Conservation (phyloP, 2,329 filamentous ascomycete species). For the Exophiala lecanii-corni region DNA sequence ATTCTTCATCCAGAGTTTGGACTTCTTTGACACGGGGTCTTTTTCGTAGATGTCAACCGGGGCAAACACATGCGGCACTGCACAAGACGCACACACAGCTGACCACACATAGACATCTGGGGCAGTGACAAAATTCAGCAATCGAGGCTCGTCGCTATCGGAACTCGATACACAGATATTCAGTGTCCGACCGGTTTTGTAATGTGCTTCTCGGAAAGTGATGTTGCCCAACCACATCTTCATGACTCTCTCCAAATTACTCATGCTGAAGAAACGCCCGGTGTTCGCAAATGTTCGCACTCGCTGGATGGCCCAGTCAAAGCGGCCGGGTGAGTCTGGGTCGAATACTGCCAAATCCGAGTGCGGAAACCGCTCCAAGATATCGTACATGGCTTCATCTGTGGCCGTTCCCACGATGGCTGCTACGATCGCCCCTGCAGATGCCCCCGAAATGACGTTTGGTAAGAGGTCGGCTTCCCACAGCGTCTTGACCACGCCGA, state of each 20-base stretch:
- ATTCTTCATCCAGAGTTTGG: constrained; percentile 73
- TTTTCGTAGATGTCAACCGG: constrained; percentile 76
- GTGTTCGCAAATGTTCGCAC: constrained; percentile 66
- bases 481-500: constrained; percentile 78
- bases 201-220: constrained; percentile 94
- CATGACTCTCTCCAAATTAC: constrained; percentile 77
- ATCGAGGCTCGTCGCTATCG: constrained; percentile 77
- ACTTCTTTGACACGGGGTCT: constrained; percentile 71
- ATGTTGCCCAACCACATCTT: constrained; percentile 74
- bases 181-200: constrained; percentile 83
- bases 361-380: constrained; percentile 67
- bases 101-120: constrained; percentile 97
- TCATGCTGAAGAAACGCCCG: constrained; percentile 72
- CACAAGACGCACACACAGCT: constrained; percentile 87
- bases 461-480: constrained; percentile 72
- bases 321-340: constrained; percentile 47
- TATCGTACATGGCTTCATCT: constrained; percentile 68
- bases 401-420: constrained; percentile 73
- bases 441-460: constrained; percentile 81
- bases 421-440: constrained; percentile 81
- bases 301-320: constrained; percentile 36
- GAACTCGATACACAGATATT: constrained; percentile 92
- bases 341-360: constrained; percentile 81
- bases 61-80: constrained; percentile 75
- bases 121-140: constrained; percentile 89